phyloP scores from a whole-genome alignment of 805 yeast species.

The Candida ficus region DNA sequence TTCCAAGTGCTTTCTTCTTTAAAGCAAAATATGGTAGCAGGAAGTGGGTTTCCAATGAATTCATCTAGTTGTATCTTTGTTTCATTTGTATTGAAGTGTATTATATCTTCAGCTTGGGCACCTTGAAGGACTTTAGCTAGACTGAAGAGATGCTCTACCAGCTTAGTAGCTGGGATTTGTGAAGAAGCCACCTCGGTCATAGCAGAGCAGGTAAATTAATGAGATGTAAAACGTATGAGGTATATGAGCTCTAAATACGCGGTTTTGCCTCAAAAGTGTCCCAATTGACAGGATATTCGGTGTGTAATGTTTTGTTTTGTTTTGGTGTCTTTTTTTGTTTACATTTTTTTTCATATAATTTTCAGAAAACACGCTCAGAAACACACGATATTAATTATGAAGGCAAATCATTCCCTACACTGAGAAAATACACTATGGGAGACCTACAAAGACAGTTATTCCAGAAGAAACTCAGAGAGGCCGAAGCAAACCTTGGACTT shows the following conservation, averaged over 20 bases:
- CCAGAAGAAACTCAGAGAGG: slow-evolving; percentile 9
- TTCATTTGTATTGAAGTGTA: slow-evolving; percentile 22
- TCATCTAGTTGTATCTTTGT: slow-evolving; percentile 13
- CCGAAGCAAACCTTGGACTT: slow-evolving; percentile 8
- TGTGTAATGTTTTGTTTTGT: no score
- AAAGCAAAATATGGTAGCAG: slow-evolving; percentile 23
- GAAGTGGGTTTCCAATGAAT: slow-evolving; percentile 17
- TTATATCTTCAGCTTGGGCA: slow-evolving; percentile 23
- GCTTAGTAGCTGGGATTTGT: slow-evolving; percentile 9
- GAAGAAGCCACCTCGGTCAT: neutral
- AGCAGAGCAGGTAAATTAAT: no score
- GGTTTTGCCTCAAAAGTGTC: no score
- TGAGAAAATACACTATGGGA: no score
- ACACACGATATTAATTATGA: no score
- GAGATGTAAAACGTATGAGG: no score
- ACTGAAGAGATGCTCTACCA: slow-evolving; percentile 24
- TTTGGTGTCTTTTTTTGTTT: no score
- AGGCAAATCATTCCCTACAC: no score
- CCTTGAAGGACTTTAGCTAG: slow-evolving; percentile 26
- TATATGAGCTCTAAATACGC: no score
- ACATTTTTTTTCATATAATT: no score
- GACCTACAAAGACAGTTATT: slow-evolving; percentile 12
- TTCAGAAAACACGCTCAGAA: neutral
- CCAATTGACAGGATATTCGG: no score
- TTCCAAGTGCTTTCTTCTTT: slow-evolving; percentile 15